Evolutionary conservation across 1,139 yeast species (phyloP), one percentile per base, ranked within the genome.

Genomic region (Pichia sp.): DNA sequence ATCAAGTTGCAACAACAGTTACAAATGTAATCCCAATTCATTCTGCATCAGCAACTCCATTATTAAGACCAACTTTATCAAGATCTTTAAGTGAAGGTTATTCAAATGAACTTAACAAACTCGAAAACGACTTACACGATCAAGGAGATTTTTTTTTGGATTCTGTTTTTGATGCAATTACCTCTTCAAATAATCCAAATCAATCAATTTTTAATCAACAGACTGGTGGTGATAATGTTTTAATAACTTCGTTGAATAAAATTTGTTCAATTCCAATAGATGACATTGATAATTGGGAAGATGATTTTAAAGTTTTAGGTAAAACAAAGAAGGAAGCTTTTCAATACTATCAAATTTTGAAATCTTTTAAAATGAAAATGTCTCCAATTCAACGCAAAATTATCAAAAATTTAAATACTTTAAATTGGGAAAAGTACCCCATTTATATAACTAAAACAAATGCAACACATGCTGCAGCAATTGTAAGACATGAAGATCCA

Each of bases 381-480:
- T 63, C 64, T 5, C 48, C 52, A 2, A 48, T 56, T 18, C 93
- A 86, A 57, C 51, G 61, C 33, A 65, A 60, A 24, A 80, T 83
- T 39, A 71, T 83, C 31, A 63, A 63, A 21, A 69, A 71, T 46
- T 67, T 86, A 56, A 84, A 85, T 59, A 50, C 60, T 2, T 59
- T 85, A 11, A 54, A 62, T 3, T 86, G 95, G 95, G 60, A 65
- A 26, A 86, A 83, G 57, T 81, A 59, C 55, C 93, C 93, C 0
- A 70, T 85, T 23, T 70, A 82, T 46, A 80, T 86, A 40, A 70
- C 81, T 34, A 65, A 72, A 26, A 79, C 91, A 4, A 70, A 70
- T 39, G 74, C 78, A 37, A 72, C 93, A 0, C 95, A 86, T 55
- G 87, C 95, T 2, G 94, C 91, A 2, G 80, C 86, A 1, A 82